phyloP scores from a whole-genome alignment of 495 filamentous ascomycete genomes.

The Hyaloscypha hepaticicola region DNA sequence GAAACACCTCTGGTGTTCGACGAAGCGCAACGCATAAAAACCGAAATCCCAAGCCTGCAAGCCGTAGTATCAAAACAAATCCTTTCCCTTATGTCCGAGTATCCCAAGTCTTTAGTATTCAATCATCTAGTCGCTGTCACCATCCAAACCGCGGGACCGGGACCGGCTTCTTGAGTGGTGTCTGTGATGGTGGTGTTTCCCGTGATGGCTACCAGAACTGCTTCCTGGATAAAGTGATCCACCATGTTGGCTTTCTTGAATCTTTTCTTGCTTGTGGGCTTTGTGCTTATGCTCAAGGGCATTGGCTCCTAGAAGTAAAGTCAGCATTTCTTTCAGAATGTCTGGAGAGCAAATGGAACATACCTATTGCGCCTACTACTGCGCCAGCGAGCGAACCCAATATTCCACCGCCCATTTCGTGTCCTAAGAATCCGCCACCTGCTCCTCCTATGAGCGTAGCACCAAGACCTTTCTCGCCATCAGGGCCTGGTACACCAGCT shows the following conservation, averaged over 20 bases:
- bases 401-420: constrained; percentile 46
- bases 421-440: constrained; percentile 50
- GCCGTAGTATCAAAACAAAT: not conserved
- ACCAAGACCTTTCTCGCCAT: constrained; percentile 52
- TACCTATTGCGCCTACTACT: constrained; percentile 53
- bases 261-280: constrained; percentile 33
- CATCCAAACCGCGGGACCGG: constrained; percentile 16
- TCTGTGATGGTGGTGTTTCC: constrained; percentile 25
- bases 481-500: constrained; percentile 21
- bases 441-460: constrained; percentile 54
- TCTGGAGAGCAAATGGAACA: too few species aligned
- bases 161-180: constrained; percentile 22
- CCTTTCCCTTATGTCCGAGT: constrained; percentile 1
- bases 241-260: constrained; percentile 12
- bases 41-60: not conserved
- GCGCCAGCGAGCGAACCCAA: constrained; percentile 50
- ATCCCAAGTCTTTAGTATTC: constrained; percentile 4
- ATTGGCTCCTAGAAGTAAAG: constrained; percentile 42
- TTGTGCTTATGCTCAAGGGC: constrained; percentile 48
- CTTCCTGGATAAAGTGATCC: constrained; percentile 17
- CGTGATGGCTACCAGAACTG: constrained; percentile 14
- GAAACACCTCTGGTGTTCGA: not conserved
- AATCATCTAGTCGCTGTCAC: constrained; percentile 15
- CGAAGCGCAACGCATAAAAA: not conserved
- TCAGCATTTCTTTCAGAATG: not conserved